Evolutionary conservation across 805 yeast genomes (phyloP).

Genomic region (Saturnispora sanitii): DNA sequence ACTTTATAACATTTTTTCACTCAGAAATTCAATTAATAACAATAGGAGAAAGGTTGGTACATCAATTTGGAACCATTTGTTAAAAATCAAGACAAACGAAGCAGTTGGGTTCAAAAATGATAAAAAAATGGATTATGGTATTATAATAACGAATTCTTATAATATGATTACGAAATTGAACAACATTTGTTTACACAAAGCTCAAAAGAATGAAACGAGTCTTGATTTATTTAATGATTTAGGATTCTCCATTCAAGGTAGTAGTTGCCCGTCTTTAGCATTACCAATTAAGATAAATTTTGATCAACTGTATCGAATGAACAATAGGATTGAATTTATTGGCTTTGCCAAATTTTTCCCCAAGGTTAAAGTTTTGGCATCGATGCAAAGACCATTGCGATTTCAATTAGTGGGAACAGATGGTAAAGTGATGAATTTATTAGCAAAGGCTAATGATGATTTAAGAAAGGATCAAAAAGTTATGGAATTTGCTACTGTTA

Average conservation of each 20-base stretch:
- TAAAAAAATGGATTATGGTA: slow-evolving; percentile 28
- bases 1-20: slow-evolving; percentile 75
- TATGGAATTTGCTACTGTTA: slow-evolving; percentile 82
- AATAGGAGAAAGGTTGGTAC: slow-evolving; percentile 34
- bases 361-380: slow-evolving; percentile 58
- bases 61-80: slow-evolving; percentile 29
- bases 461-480: slow-evolving; percentile 90
- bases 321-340: slow-evolving; percentile 20
- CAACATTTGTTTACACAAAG: neutral
- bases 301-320: slow-evolving; percentile 47
- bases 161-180: slow-evolving; percentile 4
- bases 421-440: slow-evolving; percentile 59
- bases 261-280: slow-evolving; percentile 37
- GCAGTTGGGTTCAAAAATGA: slow-evolving; percentile 7
- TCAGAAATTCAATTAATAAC: slow-evolving; percentile 46
- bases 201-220: neutral
- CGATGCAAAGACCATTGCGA: slow-evolving; percentile 82
- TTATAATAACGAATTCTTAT: slow-evolving; percentile 24
- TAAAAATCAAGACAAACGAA: slow-evolving; percentile 9
- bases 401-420: slow-evolving; percentile 69
- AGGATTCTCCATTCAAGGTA: slow-evolving; percentile 24
- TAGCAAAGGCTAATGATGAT: slow-evolving; percentile 85
- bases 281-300: slow-evolving; percentile 69
- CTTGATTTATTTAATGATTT: slow-evolving; percentile 31
- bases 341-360: slow-evolving; percentile 58